These are phyloP conservation scores for Yamadazyma epiphylla DNA, from an alignment of 1,139 yeast genomes.

Conservation along the genomic window DNA sequence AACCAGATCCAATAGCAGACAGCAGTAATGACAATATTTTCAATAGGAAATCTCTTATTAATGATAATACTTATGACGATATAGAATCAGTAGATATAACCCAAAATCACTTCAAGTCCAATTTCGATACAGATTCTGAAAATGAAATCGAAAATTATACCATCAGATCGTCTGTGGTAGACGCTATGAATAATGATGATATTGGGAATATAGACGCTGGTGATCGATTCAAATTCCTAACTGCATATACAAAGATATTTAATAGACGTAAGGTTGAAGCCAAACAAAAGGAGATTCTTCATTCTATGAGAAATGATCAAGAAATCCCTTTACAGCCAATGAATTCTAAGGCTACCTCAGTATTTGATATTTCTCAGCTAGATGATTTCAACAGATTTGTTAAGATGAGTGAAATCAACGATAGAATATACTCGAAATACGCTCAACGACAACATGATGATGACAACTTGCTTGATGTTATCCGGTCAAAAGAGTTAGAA, in stretches of 20 bases:
- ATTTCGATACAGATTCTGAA: conserved; percentile 15
- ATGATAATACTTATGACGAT: conserved; percentile 9
- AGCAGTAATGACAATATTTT: conserved; percentile 6
- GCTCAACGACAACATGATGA: conserved; percentile 9
- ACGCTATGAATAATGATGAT: conserved; percentile 16
- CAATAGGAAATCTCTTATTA: conserved; percentile 8
- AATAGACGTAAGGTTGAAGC: conserved; percentile 10
- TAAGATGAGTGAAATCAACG: conserved; percentile 35
- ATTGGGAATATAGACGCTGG: conserved; percentile 10
- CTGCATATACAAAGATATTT: conserved; percentile 21
- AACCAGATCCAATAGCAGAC: not conserved
- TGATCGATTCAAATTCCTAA: conserved; percentile 28
- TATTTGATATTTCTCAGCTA: conserved; percentile 31
- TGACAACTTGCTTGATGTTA: conserved; percentile 25
- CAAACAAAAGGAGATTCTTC: conserved; percentile 9
- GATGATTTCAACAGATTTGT: conserved; percentile 37
- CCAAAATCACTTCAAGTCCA: conserved; percentile 10
- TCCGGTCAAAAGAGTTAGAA: conserved; percentile 26
- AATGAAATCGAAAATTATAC: conserved; percentile 13
- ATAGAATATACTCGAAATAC: conserved; percentile 21
- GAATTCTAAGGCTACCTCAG: conserved; percentile 19
- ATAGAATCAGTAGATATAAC: conserved; percentile 11
- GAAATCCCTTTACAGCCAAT: conserved; percentile 23
- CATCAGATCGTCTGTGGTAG: conserved; percentile 24
- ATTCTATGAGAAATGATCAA: conserved; percentile 9